Base-by-base conservation (phyloP, 768 basidiomycete genomes). In the Austroboletus eburneus region DNA sequence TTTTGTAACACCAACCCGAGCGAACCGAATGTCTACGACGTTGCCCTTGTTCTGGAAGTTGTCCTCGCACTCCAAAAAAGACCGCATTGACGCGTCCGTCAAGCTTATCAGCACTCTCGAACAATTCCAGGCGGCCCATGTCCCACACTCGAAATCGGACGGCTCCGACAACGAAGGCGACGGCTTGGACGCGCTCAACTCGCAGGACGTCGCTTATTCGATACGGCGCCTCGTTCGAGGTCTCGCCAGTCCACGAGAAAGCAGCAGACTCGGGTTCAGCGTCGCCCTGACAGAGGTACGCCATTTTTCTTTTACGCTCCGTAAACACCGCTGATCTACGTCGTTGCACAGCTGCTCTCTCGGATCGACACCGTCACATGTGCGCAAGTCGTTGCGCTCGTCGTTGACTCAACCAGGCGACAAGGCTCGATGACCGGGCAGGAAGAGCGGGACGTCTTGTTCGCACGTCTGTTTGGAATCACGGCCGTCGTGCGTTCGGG, bases 31-130 rank as follows among this genome's bases (percentile, higher is more conserved):
- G 81, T 80, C 87, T 30, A 92, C 91, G 41, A 94, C 91, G 27
- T 80, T 97, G 45, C 87, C 91, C 13, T 77, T 96, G 27, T 97
- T 93, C 76, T 96, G 93, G 93, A 75, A 92, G 65, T 74, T 97
- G 43, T 94, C 93, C 14, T 90, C 88, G 3, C 71, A 80, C 2
- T 80, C 79, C 17, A 90, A 83, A 69, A 81, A 84, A 46, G 84
- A 90, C 50, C 83, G 93, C 9, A 60, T 95, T 29, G 81, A 85
- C 56, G 87, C 93, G 13, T 93, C 93, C 3, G 83, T 87, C 23
- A 87, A 91, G 63, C 83, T 97, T 42, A 66, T 95, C 48, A 71
- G 72, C 16, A 74, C 89, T 17, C 78, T 97, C 56, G 86, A 94
- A 69, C 82, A 85, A 52, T 94, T 96, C 60, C 93, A 97, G 68